Evolutionary conservation across 345 rosid genomes (phyloP).

Genomic region (Populus pruinosa): DNA sequence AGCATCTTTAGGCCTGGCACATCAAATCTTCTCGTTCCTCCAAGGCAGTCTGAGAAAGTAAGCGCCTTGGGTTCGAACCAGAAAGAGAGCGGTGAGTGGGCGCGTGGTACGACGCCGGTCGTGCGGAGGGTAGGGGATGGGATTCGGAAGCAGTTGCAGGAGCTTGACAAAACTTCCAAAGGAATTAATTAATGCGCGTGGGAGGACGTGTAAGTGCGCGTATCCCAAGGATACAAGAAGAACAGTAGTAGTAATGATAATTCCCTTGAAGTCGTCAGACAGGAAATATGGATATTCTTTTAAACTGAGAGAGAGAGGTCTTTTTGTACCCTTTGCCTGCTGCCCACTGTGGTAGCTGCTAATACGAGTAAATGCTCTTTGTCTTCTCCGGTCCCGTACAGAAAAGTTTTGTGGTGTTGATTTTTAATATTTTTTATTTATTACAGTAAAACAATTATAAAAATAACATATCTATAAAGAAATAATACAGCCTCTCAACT

Average conservation of each 20-base stretch:
- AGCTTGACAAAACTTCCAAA: background rate
- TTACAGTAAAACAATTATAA: too few species aligned
- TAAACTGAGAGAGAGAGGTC: background rate
- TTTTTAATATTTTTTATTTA: too few species aligned
- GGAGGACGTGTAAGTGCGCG: conserved; percentile 11
- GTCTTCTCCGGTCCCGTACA: conserved; percentile 14
- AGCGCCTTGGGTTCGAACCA: background rate
- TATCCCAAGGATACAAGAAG: conserved; percentile 23
- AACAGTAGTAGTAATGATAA: conserved; percentile 25
- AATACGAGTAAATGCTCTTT: conserved; percentile 29
- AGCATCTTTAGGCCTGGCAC: background rate
- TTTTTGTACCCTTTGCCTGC: background rate
- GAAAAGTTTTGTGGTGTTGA: background rate
- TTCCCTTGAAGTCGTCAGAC: conserved; percentile 18
- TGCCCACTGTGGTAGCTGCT: background rate
- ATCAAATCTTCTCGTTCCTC: background rate
- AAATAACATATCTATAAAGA: too few species aligned
- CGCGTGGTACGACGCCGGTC: too few species aligned
- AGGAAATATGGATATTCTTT: conserved; percentile 18
- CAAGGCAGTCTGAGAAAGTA: background rate
- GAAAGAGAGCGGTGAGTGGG: too few species aligned
- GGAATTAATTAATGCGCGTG: conserved; percentile 14
- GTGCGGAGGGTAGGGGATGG: too few species aligned
- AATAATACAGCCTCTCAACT: too few species aligned
- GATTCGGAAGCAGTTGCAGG: too few species aligned